Evolutionary conservation across 2,329 filamentous ascomycete species (phyloP), one percentile per base, ranked within the genome.

Genomic region (Phaeosphaeria sp.): DNA sequence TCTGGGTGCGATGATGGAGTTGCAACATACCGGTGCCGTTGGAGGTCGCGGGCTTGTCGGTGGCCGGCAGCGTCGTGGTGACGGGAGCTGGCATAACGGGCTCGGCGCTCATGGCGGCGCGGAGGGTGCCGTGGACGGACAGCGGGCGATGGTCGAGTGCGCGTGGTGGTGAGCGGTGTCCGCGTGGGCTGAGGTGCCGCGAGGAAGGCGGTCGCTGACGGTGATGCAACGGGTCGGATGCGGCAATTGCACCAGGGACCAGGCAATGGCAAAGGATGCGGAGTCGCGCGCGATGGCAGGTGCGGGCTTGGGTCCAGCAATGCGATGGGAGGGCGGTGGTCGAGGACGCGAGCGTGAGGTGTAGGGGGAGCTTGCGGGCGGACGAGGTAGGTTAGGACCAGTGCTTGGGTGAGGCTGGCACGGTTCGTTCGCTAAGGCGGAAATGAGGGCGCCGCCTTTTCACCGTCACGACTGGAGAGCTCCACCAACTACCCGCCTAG

Each of bases 61-160:
- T 58, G 52, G 68, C 67, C 39, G 72, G 60, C 52, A 63, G 71
- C 23, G 52, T 64, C 33, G 65, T 60, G 59, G 67, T 57, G 64
- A 73, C 72, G 58, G 65, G 52, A 36, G 70, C 55, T 56, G 68
- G 58, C 62, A 69, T 69, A 52, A 63, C 56, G 33, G 66, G 68
- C 58, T 74, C 68, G 64, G 69, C 57, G 72, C 74, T 78, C 77
- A 78, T 78, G 66, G 68, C 70, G 64, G 70, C 66, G 71, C 68
- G 50, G 52, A 55, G 51, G 55, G 44, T 36, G 58, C 59, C 62
- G 67, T 54, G 47, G 50, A 52, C 48, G 54, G 61, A 61, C 56
- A 57, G 63, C 50, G 58, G 56, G 58, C 55, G 36, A 59, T 55
- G 44, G n/a, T 39, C 42, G 42, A 44, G 36, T 48, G 55, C 36